phyloP scores from a whole-genome alignment of 108 stramenopile genomes.

The Schizochytrium sp. region DNA sequence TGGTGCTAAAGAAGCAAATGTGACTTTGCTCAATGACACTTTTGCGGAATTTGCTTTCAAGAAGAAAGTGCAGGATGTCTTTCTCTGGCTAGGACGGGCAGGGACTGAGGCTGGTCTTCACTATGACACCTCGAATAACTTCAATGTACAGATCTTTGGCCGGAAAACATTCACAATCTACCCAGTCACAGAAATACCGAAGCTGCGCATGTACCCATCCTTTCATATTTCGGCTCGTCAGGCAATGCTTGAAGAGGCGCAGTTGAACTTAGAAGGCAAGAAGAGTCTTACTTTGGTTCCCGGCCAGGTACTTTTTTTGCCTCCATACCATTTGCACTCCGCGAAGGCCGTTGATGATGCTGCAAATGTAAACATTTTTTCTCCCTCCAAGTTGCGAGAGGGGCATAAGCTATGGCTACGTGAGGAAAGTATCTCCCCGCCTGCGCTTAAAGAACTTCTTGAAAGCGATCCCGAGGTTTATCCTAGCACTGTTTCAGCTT shows the following conservation, averaged over 20 bases:
- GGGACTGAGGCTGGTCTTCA: slow-evolving; percentile 6
- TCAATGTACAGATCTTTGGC: slow-evolving; percentile 53
- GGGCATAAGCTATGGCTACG: background rate
- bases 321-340: slow-evolving; percentile 23
- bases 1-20: background rate
- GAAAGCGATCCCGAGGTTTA: background rate
- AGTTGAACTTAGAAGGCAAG: background rate
- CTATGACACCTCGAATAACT: slow-evolving; percentile 46
- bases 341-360: background rate
- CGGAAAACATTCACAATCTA: background rate
- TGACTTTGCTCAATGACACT: background rate
- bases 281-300: background rate
- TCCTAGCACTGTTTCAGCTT: background rate
- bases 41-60: background rate
- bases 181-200: background rate
- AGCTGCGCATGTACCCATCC: background rate
- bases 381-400: background rate
- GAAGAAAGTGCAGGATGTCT: background rate
- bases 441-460: background rate
- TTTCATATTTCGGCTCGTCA: slow-evolving; percentile 45
- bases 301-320: slow-evolving; percentile 13
- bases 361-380: slow-evolving; percentile 37
- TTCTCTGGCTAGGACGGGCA: slow-evolving; percentile 7
- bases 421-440: background rate
- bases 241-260: background rate